phyloP scores from a whole-genome alignment of 2,329 filamentous ascomycete genomes.

The Fusarium udum region DNA sequence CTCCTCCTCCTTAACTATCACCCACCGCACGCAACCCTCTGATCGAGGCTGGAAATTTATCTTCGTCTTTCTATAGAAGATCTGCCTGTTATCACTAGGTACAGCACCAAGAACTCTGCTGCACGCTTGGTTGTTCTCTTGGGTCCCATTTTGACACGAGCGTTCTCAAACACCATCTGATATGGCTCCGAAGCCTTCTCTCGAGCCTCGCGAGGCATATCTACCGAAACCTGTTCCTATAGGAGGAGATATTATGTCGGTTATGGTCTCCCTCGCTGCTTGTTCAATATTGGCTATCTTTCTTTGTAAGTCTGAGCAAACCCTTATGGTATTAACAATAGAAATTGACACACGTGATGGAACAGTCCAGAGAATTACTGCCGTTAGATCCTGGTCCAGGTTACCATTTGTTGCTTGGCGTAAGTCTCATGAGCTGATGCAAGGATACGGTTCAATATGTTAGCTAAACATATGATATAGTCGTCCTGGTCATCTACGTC shows the following conservation, averaged over 20 bases:
- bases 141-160: not conserved
- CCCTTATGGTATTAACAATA: not conserved
- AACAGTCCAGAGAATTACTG: constrained; percentile 49
- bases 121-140: not conserved
- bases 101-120: not conserved
- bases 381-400: constrained; percentile 52
- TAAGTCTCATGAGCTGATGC: constrained; percentile 42
- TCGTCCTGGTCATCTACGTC: constrained; percentile 67
- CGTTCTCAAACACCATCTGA: not conserved
- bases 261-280: constrained; percentile 49
- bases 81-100: not conserved
- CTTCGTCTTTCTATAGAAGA: not conserved
- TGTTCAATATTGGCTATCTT: constrained; percentile 50
- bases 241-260: constrained; percentile 48
- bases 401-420: constrained; percentile 56
- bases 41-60: not conserved
- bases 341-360: constrained; percentile 32
- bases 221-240: constrained; percentile 44
- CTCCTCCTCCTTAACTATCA: not conserved
- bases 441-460: not conserved
- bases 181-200: constrained; percentile 20
- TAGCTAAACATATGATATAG: constrained; percentile 47
- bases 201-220: constrained; percentile 14
- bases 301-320: constrained; percentile 45
- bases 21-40: not conserved